These are phyloP conservation scores for Xylaria grammica DNA, from an alignment of 495 filamentous ascomycete species.

Conservation along the genomic window DNA sequence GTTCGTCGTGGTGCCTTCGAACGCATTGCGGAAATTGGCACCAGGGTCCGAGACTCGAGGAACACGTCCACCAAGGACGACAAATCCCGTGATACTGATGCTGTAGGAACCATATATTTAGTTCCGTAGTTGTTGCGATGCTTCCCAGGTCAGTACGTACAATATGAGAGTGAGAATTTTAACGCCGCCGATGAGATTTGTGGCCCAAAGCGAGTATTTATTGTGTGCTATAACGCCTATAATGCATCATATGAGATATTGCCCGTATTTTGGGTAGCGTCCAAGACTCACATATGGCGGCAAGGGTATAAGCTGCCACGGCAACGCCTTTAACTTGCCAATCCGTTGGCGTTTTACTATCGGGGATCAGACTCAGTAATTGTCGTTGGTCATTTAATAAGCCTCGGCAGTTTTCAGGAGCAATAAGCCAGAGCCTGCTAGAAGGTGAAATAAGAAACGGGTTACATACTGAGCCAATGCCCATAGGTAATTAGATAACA, in stretches of 20 bases:
- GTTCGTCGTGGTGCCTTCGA: slow-evolving; percentile 54
- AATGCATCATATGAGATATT: neutral
- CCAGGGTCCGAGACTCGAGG: slow-evolving; percentile 58
- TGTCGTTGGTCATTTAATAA: neutral
- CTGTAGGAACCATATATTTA: slow-evolving; percentile 1
- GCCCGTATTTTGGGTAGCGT: neutral
- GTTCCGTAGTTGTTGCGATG: neutral
- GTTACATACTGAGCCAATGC: slow-evolving; percentile 60
- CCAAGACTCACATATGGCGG: slow-evolving; percentile 48
- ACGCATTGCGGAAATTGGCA: slow-evolving; percentile 63
- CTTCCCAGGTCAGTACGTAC: slow-evolving; percentile 12
- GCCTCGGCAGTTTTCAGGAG: neutral
- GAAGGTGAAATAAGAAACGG: neutral
- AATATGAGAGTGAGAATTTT: slow-evolving; percentile 64
- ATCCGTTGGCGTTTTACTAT: slow-evolving; percentile 52
- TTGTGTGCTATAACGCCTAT: slow-evolving; percentile 59
- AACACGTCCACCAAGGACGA: slow-evolving; percentile 64
- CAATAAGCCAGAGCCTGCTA: neutral
- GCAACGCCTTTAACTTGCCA: slow-evolving; percentile 71
- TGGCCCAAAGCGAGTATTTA: slow-evolving; percentile 58
- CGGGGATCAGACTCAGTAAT: neutral
- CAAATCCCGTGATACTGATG: slow-evolving; percentile 63
- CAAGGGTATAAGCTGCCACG: slow-evolving; percentile 62
- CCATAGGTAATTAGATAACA: slow-evolving; percentile 24
- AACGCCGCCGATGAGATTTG: slow-evolving; percentile 60